Evolutionary conservation across 2,329 filamentous ascomycete species (phyloP).

Genomic region (Byssochlamys sp.): DNA sequence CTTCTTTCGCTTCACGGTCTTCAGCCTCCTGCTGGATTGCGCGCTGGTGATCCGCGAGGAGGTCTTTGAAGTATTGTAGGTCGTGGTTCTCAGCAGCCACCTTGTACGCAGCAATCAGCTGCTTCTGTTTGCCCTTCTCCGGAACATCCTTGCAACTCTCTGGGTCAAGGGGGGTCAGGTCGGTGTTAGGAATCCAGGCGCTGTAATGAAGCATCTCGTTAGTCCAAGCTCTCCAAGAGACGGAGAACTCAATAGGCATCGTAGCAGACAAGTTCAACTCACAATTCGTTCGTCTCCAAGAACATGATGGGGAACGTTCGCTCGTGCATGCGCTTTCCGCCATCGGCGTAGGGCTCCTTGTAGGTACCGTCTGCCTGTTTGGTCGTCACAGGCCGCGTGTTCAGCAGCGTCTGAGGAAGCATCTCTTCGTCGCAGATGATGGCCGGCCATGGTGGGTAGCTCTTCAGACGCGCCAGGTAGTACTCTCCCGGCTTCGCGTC

Average conservation of each 20-base stretch:
- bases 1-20: slow-evolving; percentile 56
- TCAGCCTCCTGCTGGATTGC: slow-evolving; percentile 49
- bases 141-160: slow-evolving; percentile 59
- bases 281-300: slow-evolving; percentile 93
- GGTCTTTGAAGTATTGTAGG: slow-evolving; percentile 70
- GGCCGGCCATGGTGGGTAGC: slow-evolving; percentile 86
- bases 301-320: slow-evolving; percentile 94
- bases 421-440: slow-evolving; percentile 92
- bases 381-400: slow-evolving; percentile 72
- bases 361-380: slow-evolving; percentile 74
- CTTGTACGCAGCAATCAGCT: slow-evolving; percentile 66
- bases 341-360: slow-evolving; percentile 75
- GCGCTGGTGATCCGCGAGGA: slow-evolving; percentile 54
- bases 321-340: slow-evolving; percentile 74
- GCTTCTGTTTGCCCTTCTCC: slow-evolving; percentile 68
- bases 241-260: slow-evolving; percentile 1
- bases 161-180: slow-evolving; percentile 66
- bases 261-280: slow-evolving; percentile 36
- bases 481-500: slow-evolving; percentile 84
- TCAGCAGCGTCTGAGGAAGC: slow-evolving; percentile 69
- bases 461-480: slow-evolving; percentile 87
- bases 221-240: slow-evolving; percentile 5
- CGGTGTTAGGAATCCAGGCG: slow-evolving; percentile 81
- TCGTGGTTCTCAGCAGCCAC: slow-evolving; percentile 70
- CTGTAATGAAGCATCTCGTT: slow-evolving; percentile 39